phyloP scores from a whole-genome alignment of 1,284 basidiomycete genomes.

The Phylloporus sp. region DNA sequence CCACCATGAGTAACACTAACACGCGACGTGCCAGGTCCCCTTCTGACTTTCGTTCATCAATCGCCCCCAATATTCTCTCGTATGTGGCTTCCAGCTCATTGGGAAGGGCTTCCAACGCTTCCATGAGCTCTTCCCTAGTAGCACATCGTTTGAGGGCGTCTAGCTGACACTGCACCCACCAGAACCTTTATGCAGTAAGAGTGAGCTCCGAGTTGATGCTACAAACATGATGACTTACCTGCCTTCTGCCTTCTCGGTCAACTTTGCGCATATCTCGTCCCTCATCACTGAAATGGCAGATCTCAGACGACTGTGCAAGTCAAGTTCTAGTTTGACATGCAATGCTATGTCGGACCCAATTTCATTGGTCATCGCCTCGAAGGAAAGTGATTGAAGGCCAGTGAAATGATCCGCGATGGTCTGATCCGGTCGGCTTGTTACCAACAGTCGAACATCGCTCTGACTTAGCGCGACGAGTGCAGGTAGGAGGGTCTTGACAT shows the following conservation, averaged over 20 bases:
- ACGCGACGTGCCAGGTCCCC: no score
- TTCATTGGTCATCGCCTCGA: not conserved
- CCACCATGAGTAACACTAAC: no score
- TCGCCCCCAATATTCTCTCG: no score
- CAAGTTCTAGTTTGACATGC: no score
- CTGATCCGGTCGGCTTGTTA: slow-evolving; percentile 3
- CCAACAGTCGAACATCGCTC: not conserved
- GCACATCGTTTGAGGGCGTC: no score
- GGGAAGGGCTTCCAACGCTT: not conserved
- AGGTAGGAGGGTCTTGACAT: slow-evolving; percentile 4
- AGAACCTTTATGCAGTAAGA: not conserved
- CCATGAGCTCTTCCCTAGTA: not conserved
- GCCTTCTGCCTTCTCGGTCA: not conserved
- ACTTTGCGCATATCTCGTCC: no score
- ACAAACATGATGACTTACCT: not conserved
- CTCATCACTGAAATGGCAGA: no score
- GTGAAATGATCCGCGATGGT: not conserved
- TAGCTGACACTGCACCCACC: slow-evolving; percentile 10
- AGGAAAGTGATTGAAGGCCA: slow-evolving; percentile 7
- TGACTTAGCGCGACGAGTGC: not conserved
- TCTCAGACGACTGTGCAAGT: no score
- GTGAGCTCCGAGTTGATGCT: not conserved
- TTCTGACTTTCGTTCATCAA: no score
- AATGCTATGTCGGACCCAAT: not conserved
- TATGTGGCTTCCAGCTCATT: no score